Conservation (phyloP, 2,329 filamentous ascomycete species). For the Colletotrichum musae region DNA sequence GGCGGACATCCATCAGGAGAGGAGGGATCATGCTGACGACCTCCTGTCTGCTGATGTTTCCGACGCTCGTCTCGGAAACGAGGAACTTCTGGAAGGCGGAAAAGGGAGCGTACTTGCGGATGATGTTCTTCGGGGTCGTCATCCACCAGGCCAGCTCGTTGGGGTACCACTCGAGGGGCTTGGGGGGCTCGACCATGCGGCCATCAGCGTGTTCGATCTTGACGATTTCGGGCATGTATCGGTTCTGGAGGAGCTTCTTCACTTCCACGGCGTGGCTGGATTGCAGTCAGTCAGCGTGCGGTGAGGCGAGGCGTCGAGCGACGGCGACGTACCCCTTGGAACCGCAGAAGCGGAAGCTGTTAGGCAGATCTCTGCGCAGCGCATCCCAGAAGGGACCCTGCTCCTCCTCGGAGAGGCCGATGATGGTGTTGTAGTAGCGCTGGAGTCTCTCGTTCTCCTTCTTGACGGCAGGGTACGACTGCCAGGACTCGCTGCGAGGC, state of each 20-base stretch:
- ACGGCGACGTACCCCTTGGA: slow-evolving; percentile 80
- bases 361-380: slow-evolving; percentile 88
- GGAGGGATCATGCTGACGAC: slow-evolving; percentile 99
- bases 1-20: slow-evolving; percentile 89
- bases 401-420: slow-evolving; percentile 84
- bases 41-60: slow-evolving; percentile 97
- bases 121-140: slow-evolving; percentile 96
- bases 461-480: slow-evolving; percentile 70
- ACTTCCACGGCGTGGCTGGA: slow-evolving; percentile 90
- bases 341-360: slow-evolving; percentile 97
- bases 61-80: slow-evolving; percentile 95
- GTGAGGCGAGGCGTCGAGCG: not conserved
- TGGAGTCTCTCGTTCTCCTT: slow-evolving; percentile 91
- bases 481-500: slow-evolving; percentile 41
- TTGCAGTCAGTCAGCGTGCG: slow-evolving; percentile 13
- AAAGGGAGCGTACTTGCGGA: slow-evolving; percentile 94
- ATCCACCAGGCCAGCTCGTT: slow-evolving; percentile 97
- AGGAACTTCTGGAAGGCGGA: slow-evolving; percentile 97
- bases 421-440: slow-evolving; percentile 85
- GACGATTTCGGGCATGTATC: slow-evolving; percentile 92
- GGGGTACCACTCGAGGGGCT: slow-evolving; percentile 91
- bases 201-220: slow-evolving; percentile 88
- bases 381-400: slow-evolving; percentile 86
- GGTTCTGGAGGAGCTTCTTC: slow-evolving; percentile 86
- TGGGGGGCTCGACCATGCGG: slow-evolving; percentile 83